Percentiles rank a stretch among this genome's conserved stretches.
Evolutionary conservation across 2,329 filamentous ascomycete species (phyloP).

Genomic region (Penicillium sp.): DNA sequence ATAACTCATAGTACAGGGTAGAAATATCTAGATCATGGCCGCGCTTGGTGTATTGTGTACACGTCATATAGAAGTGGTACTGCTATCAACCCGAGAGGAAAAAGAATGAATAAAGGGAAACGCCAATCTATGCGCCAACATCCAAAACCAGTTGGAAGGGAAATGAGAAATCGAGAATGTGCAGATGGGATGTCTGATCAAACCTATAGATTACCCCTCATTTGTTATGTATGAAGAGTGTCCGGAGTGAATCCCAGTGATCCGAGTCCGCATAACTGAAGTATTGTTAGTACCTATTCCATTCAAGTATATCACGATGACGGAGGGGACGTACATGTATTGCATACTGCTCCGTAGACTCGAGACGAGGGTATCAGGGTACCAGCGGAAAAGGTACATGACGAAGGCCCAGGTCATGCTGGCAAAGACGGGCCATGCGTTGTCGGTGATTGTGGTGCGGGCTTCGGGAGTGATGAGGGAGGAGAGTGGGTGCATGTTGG

Average conservation of each 20-base stretch:
- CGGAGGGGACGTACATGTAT: slow-evolving; percentile 73
- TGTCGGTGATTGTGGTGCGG: slow-evolving; percentile 55
- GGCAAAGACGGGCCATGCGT: slow-evolving; percentile 92
- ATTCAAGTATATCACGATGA: not conserved
- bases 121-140: slow-evolving; percentile 22
- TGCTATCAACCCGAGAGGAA: not conserved
- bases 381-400: slow-evolving; percentile 92
- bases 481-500: slow-evolving; percentile 43
- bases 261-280: slow-evolving; percentile 73
- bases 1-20: slow-evolving; percentile 16
- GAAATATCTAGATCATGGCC: slow-evolving; percentile 2
- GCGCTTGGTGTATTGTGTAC: slow-evolving; percentile 1
- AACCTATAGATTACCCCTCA: slow-evolving; percentile 27
- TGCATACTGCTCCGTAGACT: slow-evolving; percentile 94
- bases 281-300: slow-evolving; percentile 1
- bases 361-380: slow-evolving; percentile 86
- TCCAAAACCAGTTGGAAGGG: slow-evolving; percentile 20
- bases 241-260: slow-evolving; percentile 82
- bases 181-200: not conserved
- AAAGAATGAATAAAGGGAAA: not conserved
- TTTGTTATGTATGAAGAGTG: slow-evolving; percentile 81
- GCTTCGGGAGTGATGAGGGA: slow-evolving; percentile 45
- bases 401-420: slow-evolving; percentile 86
- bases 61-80: slow-evolving; percentile 1
- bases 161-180: slow-evolving; percentile 1